These are phyloP conservation scores for Amoebophrya sp. DNA, from an alignment of 169 alveolate species.

Conservation along the genomic window DNA sequence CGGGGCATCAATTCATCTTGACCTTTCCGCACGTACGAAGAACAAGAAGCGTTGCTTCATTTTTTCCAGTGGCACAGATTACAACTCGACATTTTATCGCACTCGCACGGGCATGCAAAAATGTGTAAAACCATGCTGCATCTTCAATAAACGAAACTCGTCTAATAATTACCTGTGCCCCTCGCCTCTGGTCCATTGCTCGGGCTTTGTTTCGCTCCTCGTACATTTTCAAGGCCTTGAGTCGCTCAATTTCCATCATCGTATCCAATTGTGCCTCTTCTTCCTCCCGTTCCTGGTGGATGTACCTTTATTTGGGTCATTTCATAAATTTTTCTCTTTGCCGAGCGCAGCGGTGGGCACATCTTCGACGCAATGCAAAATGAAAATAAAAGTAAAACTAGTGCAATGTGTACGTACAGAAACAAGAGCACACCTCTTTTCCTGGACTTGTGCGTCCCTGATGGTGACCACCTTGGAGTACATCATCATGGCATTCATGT, in stretches of 20 bases:
- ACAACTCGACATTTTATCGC: too few species aligned
- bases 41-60: too few species aligned
- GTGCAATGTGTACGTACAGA: background rate
- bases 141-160: too few species aligned
- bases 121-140: too few species aligned
- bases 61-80: too few species aligned
- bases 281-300: slow-evolving; percentile 57
- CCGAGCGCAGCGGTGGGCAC: background rate
- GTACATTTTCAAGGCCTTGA: slow-evolving; percentile 62
- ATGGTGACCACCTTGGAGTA: slow-evolving; percentile 70
- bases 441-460: slow-evolving; percentile 67
- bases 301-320: background rate
- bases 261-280: slow-evolving; percentile 64
- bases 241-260: slow-evolving; percentile 76
- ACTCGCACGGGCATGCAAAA: too few species aligned
- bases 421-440: slow-evolving; percentile 45
- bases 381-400: background rate
- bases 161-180: slow-evolving; percentile 50
- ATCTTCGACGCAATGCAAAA: too few species aligned
- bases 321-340: background rate
- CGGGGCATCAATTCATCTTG: too few species aligned
- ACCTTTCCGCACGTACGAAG: too few species aligned
- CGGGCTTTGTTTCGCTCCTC: slow-evolving; percentile 61
- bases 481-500: slow-evolving; percentile 69
- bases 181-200: slow-evolving; percentile 54